These are phyloP conservation scores for Pichia sp. DNA, from an alignment of 1,139 yeast species.

Conservation along the genomic window DNA sequence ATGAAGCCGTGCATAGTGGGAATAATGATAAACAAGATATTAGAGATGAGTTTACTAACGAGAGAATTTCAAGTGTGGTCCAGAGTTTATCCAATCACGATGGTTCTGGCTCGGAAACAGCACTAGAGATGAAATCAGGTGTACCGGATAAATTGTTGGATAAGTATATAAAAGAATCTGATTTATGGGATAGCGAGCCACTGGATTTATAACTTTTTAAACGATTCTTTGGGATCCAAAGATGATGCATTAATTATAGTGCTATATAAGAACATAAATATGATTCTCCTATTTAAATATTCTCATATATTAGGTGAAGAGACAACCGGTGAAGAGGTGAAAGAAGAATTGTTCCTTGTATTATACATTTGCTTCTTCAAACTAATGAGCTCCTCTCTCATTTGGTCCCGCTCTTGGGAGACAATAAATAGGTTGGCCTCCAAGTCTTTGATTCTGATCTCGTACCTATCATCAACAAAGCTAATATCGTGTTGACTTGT, in stretches of 20 bases:
- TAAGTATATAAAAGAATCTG: conserved; percentile 9
- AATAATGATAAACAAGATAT: not conserved
- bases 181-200: conserved; percentile 18
- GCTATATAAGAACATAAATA: not conserved
- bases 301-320: not conserved
- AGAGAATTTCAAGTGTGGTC: conserved; percentile 4
- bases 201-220: conserved; percentile 9
- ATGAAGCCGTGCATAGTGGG: not conserved
- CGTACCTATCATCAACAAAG: conserved; percentile 57
- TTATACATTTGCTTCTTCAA: conserved; percentile 47
- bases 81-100: conserved; percentile 4
- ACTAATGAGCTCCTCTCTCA: conserved; percentile 58
- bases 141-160: not conserved
- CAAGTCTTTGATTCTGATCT: conserved; percentile 72
- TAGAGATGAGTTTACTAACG: conserved; percentile 4
- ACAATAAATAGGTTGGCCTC: conserved; percentile 79
- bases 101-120: not conserved
- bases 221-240: not conserved
- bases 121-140: not conserved
- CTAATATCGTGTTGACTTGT: conserved; percentile 22
- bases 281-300: not conserved
- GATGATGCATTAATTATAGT: not conserved
- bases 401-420: conserved; percentile 78
- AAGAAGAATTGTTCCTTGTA: not conserved
- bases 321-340: not conserved